Evolutionary conservation across 1,284 basidiomycete genomes (phyloP).

Genomic region (Tylopilus sp.): DNA sequence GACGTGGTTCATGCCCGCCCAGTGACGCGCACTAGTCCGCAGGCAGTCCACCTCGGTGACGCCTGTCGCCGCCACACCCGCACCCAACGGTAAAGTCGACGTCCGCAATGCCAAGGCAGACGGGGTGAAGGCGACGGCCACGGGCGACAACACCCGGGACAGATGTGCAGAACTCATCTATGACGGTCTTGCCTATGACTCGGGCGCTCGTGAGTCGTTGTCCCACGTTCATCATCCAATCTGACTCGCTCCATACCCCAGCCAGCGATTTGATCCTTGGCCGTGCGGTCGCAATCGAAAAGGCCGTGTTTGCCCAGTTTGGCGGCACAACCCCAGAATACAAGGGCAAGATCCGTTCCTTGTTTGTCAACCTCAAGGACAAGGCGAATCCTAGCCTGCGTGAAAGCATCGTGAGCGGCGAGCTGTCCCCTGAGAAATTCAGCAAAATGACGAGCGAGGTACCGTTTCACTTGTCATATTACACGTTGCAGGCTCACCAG

Average conservation of each 20-base stretch:
- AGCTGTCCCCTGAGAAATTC: constrained; percentile 73
- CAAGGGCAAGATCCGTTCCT: constrained; percentile 84
- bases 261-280: constrained; percentile 67
- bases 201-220: constrained; percentile 75
- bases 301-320: constrained; percentile 58
- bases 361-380: constrained; percentile 93
- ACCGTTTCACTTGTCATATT: constrained; percentile 29
- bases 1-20: not conserved
- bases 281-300: constrained; percentile 68
- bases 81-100: constrained; percentile 51
- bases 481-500: not conserved
- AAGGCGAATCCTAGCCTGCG: constrained; percentile 90
- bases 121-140: constrained; percentile 62
- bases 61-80: constrained; percentile 46
- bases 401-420: constrained; percentile 84
- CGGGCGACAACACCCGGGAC: constrained; percentile 80
- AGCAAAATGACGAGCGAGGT: constrained; percentile 85
- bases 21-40: constrained; percentile 27
- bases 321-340: constrained; percentile 60
- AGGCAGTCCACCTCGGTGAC: constrained; percentile 40
- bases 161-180: constrained; percentile 92
- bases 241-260: constrained; percentile 38
- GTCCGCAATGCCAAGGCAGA: constrained; percentile 73
- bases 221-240: not conserved
- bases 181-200: constrained; percentile 86